Evolutionary conservation across 139 green algal species (phyloP).

Genomic region (Coelastrella sp.): DNA sequence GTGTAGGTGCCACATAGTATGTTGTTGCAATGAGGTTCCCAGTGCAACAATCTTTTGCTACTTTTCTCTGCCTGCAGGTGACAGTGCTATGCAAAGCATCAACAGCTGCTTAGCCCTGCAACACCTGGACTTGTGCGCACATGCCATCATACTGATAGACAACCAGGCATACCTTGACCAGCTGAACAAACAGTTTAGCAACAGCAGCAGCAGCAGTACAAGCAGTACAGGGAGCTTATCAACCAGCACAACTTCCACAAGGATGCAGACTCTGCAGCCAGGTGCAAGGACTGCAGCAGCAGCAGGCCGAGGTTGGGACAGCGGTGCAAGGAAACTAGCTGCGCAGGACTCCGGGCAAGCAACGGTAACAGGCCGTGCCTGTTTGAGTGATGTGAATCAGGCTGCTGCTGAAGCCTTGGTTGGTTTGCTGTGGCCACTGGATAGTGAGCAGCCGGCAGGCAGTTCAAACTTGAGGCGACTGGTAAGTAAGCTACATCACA

Average conservation of each 20-base stretch:
- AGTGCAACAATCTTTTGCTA: too few relatives aligned
- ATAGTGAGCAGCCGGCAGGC: neutral
- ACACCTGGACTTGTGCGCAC: constrained; percentile 18
- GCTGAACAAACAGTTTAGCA: neutral
- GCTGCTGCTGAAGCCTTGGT: neutral
- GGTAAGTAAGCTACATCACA: neutral
- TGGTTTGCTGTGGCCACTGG: constrained; percentile 29
- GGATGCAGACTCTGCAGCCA: neutral
- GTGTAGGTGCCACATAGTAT: too few relatives aligned
- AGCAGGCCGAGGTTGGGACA: too few relatives aligned
- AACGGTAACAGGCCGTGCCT: neutral
- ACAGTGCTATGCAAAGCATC: constrained; percentile 35
- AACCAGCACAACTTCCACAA: neutral
- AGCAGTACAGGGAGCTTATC: neutral
- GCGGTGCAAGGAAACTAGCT: too few relatives aligned
- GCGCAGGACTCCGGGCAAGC: too few relatives aligned
- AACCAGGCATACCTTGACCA: constrained; percentile 32
- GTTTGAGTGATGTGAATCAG: constrained; percentile 21
- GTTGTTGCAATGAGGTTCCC: too few relatives aligned
- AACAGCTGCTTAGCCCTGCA: constrained; percentile 34
- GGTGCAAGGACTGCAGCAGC: neutral
- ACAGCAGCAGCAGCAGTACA: neutral
- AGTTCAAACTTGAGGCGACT: constrained; percentile 20
- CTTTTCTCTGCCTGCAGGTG: constrained; percentile 31
- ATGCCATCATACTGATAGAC: constrained; percentile 29